Conservation (phyloP, 495 filamentous ascomycete genomes). For the Aspergillus indologenus region DNA sequence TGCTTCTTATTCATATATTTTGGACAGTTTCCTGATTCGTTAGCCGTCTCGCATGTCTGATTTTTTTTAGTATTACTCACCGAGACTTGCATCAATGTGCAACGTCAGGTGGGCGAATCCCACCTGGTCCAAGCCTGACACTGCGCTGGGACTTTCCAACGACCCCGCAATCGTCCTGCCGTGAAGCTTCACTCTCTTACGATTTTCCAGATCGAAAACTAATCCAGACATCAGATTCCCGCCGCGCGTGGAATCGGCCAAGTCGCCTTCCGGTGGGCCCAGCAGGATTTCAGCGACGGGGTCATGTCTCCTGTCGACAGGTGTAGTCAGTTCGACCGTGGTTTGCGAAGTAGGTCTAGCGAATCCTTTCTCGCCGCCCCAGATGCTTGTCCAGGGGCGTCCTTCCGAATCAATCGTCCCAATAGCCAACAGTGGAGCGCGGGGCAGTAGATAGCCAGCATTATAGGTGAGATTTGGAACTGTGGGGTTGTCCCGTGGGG, state of each 20-base stretch:
- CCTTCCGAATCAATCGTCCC: conserved; percentile 62
- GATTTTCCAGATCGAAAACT: conserved; percentile 62
- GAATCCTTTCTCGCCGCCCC: conserved; percentile 70
- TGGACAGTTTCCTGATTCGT: conserved; percentile 61
- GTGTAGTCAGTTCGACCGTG: conserved; percentile 56
- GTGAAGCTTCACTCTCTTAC: conserved; percentile 64
- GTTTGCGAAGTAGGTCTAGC: conserved; percentile 52
- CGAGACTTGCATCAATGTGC: conserved; percentile 64
- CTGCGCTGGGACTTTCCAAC: conserved; percentile 33
- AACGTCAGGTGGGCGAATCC: conserved; percentile 62
- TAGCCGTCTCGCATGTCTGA: neutral
- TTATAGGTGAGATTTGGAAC: conserved; percentile 50
- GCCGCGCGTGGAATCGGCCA: conserved; percentile 34
- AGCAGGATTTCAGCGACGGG: conserved; percentile 60
- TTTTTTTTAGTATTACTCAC: no score
- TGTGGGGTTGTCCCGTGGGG: conserved; percentile 58
- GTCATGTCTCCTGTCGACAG: conserved; percentile 58
- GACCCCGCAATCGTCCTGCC: conserved; percentile 61
- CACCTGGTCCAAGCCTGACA: conserved; percentile 15
- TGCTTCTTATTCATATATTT: conserved; percentile 78
- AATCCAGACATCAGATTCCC: conserved; percentile 57
- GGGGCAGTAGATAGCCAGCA: conserved; percentile 50
- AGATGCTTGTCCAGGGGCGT: conserved; percentile 70
- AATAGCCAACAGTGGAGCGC: conserved; percentile 64
- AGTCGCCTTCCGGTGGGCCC: conserved; percentile 22